Evolutionary conservation across 148 eudicot genomes (phyloP).

Genomic region (Limonium bicolor): DNA sequence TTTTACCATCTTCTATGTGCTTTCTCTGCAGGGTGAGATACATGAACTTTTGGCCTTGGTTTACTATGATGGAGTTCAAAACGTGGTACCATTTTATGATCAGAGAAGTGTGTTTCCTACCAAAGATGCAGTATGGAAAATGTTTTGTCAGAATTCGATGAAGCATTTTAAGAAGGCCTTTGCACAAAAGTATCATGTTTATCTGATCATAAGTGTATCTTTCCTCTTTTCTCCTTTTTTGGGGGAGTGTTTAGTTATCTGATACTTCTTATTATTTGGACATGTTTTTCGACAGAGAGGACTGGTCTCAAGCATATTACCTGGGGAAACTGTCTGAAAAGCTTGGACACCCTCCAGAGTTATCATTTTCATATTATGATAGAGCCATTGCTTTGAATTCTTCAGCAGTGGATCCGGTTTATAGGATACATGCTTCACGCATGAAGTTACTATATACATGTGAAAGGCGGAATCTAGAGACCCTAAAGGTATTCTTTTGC

Average conservation of each 20-base stretch:
- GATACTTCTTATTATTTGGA: background rate
- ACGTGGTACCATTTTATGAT: constrained; percentile 89
- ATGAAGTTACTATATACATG: constrained; percentile 74
- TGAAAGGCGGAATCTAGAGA: constrained; percentile 41
- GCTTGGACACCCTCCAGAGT: constrained; percentile 52
- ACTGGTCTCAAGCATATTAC: constrained; percentile 90
- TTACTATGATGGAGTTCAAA: constrained; percentile 89
- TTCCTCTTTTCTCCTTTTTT: background rate
- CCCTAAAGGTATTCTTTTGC: constrained; percentile 53
- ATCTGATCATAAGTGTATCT: background rate
- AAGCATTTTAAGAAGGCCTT: constrained; percentile 88
- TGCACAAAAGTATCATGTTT: constrained; percentile 44
- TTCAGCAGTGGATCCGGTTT: constrained; percentile 88
- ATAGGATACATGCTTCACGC: constrained; percentile 98
- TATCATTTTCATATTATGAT: constrained; percentile 60
- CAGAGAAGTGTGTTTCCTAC: constrained; percentile 60
- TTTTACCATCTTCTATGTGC: too few relatives aligned
- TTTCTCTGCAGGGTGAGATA: constrained; percentile 70
- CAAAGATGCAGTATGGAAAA: constrained; percentile 62
- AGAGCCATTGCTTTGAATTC: constrained; percentile 73
- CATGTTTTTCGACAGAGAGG: constrained; percentile 40
- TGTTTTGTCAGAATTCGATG: constrained; percentile 73
- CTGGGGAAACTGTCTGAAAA: constrained; percentile 85
- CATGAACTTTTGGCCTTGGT: constrained; percentile 95
- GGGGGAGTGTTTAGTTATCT: background rate